Conservation (phyloP, 257 asterid genomes). For the Capsicum pubescens region DNA sequence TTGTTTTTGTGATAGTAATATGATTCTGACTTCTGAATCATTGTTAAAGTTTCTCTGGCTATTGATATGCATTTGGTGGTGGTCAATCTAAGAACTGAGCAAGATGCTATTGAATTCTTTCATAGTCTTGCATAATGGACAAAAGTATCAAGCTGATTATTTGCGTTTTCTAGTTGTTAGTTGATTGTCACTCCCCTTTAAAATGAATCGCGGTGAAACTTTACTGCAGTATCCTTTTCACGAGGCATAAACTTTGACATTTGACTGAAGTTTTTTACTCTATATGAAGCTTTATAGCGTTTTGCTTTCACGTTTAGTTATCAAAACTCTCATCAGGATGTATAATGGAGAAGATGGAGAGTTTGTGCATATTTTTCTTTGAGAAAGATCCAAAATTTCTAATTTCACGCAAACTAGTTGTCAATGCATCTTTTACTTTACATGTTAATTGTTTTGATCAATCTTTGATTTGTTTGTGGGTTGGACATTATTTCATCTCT, state of each 20-base stretch:
- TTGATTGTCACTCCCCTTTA: too few relatives aligned
- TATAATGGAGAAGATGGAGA: background rate
- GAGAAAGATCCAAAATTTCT: background rate
- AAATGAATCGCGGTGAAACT: background rate
- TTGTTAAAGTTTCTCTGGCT: too few relatives aligned
- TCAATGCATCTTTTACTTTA: background rate
- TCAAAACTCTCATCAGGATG: background rate
- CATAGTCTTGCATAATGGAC: background rate
- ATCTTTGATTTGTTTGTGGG: background rate
- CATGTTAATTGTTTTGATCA: background rate
- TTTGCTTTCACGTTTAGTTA: background rate
- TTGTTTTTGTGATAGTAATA: too few relatives aligned
- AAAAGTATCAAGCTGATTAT: background rate
- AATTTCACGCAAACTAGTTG: background rate
- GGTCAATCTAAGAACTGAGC: background rate
- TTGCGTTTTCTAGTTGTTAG: too few relatives aligned
- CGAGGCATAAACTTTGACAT: too few relatives aligned
- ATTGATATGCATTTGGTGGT: background rate
- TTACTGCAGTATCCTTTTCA: background rate
- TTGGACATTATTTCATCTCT: background rate
- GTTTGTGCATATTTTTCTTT: background rate
- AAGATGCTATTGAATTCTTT: background rate
- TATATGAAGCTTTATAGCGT: too few relatives aligned
- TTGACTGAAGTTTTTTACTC: too few relatives aligned
- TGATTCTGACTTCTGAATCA: too few relatives aligned